Percentiles rank a stretch among this genome's conserved stretches.
phyloP scores from a whole-genome alignment of 257 asterid species.

The Leonotis leonurus region DNA sequence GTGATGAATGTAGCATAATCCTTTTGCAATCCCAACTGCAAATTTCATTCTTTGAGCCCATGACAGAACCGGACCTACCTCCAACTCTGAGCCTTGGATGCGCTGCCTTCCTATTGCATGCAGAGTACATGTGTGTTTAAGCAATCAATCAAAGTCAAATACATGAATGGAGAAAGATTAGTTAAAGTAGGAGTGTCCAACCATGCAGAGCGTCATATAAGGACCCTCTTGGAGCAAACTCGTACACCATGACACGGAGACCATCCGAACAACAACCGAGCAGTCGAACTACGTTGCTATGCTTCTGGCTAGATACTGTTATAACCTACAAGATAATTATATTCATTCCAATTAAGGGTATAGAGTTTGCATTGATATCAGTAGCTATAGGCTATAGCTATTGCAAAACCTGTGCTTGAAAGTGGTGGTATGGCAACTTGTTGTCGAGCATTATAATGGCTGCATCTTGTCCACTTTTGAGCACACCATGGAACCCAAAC shows the following conservation, averaged over 20 bases:
- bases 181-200: background rate
- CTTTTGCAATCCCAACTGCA: background rate
- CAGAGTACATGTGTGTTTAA: too few species aligned
- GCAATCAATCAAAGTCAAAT: too few species aligned
- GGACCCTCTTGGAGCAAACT: slow-evolving; percentile 52
- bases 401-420: background rate
- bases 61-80: background rate
- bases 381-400: background rate
- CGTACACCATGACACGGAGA: slow-evolving; percentile 42
- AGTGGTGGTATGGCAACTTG: background rate
- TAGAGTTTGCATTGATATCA: too few species aligned
- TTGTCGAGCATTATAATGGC: background rate
- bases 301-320: slow-evolving; percentile 38
- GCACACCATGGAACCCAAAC: background rate
- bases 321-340: slow-evolving; percentile 34
- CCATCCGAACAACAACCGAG: slow-evolving; percentile 47
- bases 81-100: background rate
- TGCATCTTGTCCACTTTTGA: background rate
- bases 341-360: background rate
- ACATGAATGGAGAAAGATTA: background rate
- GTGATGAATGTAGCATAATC: background rate
- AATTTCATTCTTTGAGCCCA: background rate
- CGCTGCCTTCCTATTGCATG: background rate
- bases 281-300: slow-evolving; percentile 42
- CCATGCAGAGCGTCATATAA: slow-evolving; percentile 60